Evolutionary conservation across 345 rosid genomes (phyloP).

Genomic region (Eucalyptus polybractea): DNA sequence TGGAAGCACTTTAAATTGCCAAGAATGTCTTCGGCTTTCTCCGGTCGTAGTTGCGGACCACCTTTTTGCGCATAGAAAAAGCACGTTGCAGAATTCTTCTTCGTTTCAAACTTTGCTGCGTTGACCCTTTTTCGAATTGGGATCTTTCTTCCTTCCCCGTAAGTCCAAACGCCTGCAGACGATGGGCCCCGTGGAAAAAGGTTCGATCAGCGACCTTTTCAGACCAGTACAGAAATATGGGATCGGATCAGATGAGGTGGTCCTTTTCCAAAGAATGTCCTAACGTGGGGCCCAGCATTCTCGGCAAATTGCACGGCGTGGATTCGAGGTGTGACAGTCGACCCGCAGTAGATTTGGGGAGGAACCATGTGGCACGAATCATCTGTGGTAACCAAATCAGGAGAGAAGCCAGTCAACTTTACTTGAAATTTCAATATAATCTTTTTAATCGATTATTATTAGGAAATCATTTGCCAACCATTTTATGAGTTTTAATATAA

Average conservation of each 20-base stretch:
- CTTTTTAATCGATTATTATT: too few species aligned
- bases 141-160: too few species aligned
- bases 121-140: neutral
- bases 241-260: too few species aligned
- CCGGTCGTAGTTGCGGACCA: neutral
- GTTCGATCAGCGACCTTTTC: too few species aligned
- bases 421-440: too few species aligned
- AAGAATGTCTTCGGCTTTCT: neutral
- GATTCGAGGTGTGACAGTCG: neutral
- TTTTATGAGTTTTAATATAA: neutral
- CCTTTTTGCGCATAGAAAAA: neutral
- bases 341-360: neutral
- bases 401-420: neutral
- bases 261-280: neutral
- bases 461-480: too few species aligned
- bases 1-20: neutral
- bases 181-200: too few species aligned
- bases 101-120: neutral
- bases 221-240: too few species aligned
- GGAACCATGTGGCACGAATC: neutral
- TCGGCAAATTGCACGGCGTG: neutral
- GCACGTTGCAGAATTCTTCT: neutral
- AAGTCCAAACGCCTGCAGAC: too few species aligned
- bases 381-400: neutral
- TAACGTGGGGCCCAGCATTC: neutral